Percentiles rank a stretch among this genome's conserved stretches.
Evolutionary conservation across 1,284 basidiomycete species (phyloP).

Genomic region (Pseudomicrostroma phylloplanum): DNA sequence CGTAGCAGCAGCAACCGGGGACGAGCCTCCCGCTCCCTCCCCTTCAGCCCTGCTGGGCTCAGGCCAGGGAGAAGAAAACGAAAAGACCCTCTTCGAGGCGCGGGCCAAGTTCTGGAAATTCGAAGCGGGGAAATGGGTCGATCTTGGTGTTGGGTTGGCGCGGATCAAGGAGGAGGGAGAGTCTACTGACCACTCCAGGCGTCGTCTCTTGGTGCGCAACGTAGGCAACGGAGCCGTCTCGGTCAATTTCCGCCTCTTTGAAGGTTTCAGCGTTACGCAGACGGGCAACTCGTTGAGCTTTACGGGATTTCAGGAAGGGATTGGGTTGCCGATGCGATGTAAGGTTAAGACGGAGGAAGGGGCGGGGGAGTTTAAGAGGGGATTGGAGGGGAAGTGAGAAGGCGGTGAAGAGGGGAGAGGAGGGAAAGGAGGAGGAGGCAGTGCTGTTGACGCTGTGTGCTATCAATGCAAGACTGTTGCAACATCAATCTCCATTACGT

Average conservation of each 20-base stretch:
- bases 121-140: constrained; percentile 30
- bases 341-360: constrained; percentile 39
- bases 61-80: constrained; percentile 43
- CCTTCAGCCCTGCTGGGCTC: constrained; percentile 21
- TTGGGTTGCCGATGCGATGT: constrained; percentile 33
- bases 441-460: too few relatives aligned
- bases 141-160: constrained; percentile 37
- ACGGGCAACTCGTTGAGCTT: constrained; percentile 34
- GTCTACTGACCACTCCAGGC: constrained; percentile 21
- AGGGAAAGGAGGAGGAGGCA: background rate
- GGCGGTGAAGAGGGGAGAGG: background rate
- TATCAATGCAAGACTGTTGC: too few relatives aligned
- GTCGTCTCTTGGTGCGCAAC: constrained; percentile 36
- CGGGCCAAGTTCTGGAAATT: constrained; percentile 44
- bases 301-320: constrained; percentile 33
- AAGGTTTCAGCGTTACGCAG: constrained; percentile 23
- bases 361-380: constrained; percentile 29
- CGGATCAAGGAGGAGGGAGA: constrained; percentile 30
- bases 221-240: constrained; percentile 32
- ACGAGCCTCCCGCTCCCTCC: background rate
- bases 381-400: constrained; percentile 18
- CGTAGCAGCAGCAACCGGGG: background rate
- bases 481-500: too few relatives aligned
- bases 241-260: constrained; percentile 38
- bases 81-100: constrained; percentile 26